Percentiles rank a stretch among this genome's conserved stretches.
These are phyloP conservation scores for Nakazawaea sp. DNA, from an alignment of 805 yeast species.

Conservation along the genomic window DNA sequence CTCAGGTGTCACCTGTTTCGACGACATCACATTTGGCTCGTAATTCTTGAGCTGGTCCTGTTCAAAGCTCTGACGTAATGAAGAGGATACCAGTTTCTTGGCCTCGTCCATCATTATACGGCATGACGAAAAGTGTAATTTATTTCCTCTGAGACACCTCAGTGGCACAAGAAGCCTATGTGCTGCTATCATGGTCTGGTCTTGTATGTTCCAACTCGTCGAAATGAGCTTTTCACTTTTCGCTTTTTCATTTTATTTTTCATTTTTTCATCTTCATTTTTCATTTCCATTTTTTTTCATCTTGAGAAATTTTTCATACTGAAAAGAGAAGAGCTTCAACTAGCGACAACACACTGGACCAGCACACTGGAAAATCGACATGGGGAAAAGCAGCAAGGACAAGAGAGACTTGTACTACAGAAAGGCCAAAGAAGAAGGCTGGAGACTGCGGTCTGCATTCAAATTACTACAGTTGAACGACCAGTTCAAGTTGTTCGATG, in stretches of 20 bases:
- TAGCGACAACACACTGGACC: no score
- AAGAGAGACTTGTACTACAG: conserved; percentile 89
- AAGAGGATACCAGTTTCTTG: no score
- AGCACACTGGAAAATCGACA: no score
- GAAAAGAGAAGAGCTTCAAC: background rate
- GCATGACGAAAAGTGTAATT: no score
- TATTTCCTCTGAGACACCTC: no score
- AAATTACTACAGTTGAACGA: conserved; percentile 87
- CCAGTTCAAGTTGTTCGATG: conserved; percentile 74
- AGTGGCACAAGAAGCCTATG: no score
- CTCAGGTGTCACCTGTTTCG: conserved; percentile 20
- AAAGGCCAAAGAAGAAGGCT: conserved; percentile 96
- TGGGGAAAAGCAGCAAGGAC: conserved; percentile 95
- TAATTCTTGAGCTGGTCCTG: conserved; percentile 15
- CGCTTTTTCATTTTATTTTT: background rate
- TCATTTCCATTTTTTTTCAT: background rate
- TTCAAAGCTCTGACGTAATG: conserved; percentile 3
- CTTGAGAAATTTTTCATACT: background rate
- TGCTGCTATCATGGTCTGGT: no score
- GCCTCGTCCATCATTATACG: no score
- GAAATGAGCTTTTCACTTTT: no score
- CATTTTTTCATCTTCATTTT: background rate
- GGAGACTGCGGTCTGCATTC: conserved; percentile 96
- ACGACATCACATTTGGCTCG: conserved; percentile 25
- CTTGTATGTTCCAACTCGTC: no score